Evolutionary conservation across 805 yeast species (phyloP).

Genomic region (Lipomyces spencermartinsiae): DNA sequence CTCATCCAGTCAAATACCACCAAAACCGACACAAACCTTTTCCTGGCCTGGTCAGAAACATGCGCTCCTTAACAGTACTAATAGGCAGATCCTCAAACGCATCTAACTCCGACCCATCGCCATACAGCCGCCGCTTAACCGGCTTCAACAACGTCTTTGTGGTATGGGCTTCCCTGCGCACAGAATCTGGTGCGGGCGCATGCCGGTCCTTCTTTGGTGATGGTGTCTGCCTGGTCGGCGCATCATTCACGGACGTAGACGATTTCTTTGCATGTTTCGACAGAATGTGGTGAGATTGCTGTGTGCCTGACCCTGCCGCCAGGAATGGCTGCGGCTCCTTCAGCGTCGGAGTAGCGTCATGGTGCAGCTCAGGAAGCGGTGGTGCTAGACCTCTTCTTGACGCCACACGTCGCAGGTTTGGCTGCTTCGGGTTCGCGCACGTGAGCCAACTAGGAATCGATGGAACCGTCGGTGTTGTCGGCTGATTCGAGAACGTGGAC

Average conservation of each 20-base stretch:
- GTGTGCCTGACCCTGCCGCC: not conserved
- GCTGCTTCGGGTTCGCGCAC: constrained; percentile 19
- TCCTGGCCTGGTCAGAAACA: constrained; percentile 10
- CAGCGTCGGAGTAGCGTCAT: not conserved
- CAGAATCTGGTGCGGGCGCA: constrained; percentile 12
- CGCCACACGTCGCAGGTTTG: constrained; percentile 25
- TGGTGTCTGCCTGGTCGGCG: constrained; percentile 17
- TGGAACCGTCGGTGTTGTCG: constrained; percentile 28
- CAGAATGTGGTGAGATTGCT: not conserved
- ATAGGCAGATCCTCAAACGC: constrained; percentile 44
- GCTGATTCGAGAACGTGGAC: not conserved
- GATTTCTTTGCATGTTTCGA: not conserved
- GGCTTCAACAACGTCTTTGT: constrained; percentile 34
- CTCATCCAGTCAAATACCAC: not conserved
- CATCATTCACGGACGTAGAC: not conserved
- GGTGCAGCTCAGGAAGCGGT: constrained; percentile 7
- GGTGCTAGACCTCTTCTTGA: constrained; percentile 27
- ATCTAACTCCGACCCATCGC: constrained; percentile 47
- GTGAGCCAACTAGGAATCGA: constrained; percentile 22
- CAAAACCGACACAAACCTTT: not conserved
- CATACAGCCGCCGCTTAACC: constrained; percentile 33
- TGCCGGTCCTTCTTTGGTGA: constrained; percentile 20
- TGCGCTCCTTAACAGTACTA: constrained; percentile 27
- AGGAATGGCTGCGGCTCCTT: not conserved
- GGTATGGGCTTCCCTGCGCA: constrained; percentile 26